Conservation (phyloP, 31 red algal genomes). For the Asparagopsis taxiformis region DNA sequence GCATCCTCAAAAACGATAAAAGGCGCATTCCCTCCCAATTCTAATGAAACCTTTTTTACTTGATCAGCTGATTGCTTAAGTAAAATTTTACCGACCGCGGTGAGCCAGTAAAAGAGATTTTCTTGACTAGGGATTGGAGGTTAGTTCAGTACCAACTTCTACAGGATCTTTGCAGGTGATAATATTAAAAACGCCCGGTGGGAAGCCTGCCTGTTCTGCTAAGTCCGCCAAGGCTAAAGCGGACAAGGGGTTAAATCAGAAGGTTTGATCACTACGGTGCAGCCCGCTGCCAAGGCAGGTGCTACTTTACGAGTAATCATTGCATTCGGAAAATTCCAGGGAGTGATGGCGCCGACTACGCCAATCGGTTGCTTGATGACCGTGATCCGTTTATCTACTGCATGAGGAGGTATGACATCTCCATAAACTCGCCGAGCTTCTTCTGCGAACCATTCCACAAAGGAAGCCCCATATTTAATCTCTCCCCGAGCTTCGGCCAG, state of each 20-base stretch:
- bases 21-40: no score
- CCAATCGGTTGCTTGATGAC: slow-evolving; percentile 75
- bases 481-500: slow-evolving; percentile 73
- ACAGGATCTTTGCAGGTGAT: slow-evolving; percentile 35
- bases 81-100: slow-evolving; percentile 72
- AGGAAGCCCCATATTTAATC: slow-evolving; percentile 68
- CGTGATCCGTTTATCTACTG: background rate
- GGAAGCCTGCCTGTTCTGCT: slow-evolving; percentile 81
- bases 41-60: no score
- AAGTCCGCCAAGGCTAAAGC: no score
- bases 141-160: no score
- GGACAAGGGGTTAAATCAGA: slow-evolving; percentile 82
- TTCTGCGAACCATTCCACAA: slow-evolving; percentile 73
- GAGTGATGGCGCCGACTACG: no score
- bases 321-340: no score
- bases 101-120: slow-evolving; percentile 94
- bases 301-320: no score
- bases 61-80: slow-evolving; percentile 31
- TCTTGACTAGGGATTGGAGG: slow-evolving; percentile 38
- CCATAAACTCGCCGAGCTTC: slow-evolving; percentile 52
- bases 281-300: slow-evolving; percentile 94
- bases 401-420: background rate
- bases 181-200: slow-evolving; percentile 80
- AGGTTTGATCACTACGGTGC: slow-evolving; percentile 81
- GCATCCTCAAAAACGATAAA: no score